Evolutionary conservation across 768 basidiomycete genomes (phyloP), one percentile per base, ranked within the genome.

Genomic region (Phanerodontia chrysosporium): DNA sequence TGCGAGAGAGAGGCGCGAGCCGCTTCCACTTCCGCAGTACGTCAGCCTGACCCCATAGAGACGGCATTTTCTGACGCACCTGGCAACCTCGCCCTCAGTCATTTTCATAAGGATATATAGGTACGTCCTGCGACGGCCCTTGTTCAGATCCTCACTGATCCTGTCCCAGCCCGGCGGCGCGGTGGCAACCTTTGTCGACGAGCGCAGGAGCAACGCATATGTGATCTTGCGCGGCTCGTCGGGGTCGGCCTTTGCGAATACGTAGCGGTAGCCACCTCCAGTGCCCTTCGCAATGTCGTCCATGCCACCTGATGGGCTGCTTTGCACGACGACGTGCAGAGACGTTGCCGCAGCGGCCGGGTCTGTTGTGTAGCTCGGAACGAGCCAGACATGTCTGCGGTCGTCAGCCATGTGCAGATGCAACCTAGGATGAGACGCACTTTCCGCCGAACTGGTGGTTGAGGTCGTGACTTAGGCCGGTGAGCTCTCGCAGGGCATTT

Each of bases 251-350:
- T 45, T 42, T 1, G 39, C 29, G 24, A 52, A 51, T 1, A 59
- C 22, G 27, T 59, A 59, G 2, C 58, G 32, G 42, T 52, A 59
- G 1, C 49, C 58, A 6, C 58, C 58, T 2, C 58, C 58, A 9
- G 51, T 32, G 1, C 58, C 58, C 22, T 53, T 52, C 8, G 58
- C 58, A 18, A 59, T 51, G 35, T 59, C 58, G 58, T 59, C 51
- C 58, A 59, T 52, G n/a, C 35, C 35, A 7, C 22, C 21, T n/a
- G n/a, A 36, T 3, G 49, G 2, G 24, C 28, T 29, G 10, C 18
- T 2, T 22, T 59, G 58, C 1, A 53, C 42, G 45, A 59, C 51
- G 27, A 59, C 35, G 36, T 59, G 49, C n/a, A 59, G n/a, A 1
- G 49, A 51, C 32, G 58, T 59, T 21, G 51, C 58, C 1, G 58